Base-by-base conservation (phyloP, 345 rosid genomes). In the Dovyalis caffra region DNA sequence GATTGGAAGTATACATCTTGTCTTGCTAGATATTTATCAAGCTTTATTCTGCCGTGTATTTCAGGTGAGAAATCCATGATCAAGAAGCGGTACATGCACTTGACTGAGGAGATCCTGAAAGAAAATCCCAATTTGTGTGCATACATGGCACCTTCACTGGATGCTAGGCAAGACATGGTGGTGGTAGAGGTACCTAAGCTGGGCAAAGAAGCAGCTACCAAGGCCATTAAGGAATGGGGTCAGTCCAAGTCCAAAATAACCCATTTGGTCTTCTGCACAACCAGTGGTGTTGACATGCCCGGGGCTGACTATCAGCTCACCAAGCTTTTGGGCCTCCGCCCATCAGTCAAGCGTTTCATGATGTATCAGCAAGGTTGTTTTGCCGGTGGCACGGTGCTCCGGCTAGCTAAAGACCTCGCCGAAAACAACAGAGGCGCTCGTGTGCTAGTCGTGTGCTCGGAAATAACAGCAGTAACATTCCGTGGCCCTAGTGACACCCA, bases 281-380 rank as follows among this genome's bases (percentile, higher is more conserved):
- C 97, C 3, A 88, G 94, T 0, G 95, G 97, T 0, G 96, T 90
- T 0, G 97, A 92, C 88, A 92, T 92, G 97, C 95, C 97, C 18
- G 97, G 96, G 2, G 97, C 97, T 1, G 97, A 92, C 82, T 92
- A 90, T 86, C 95, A 90, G 80, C 93, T 92, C 73, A 90, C 95
- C 15, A 92, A 92, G 82, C 92, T 92, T 21, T 83, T 90, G 10
- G 96, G 97, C 8, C 94, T 92, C 10, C 86, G 91, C 8, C 90
- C 95, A 16, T 90, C 93, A 1, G 93, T 92, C 6, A 90, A 92
- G 78, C 90, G 92, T 47, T 76, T 87, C 72, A 89, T 92, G 95
- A 84, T 88, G 86, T 86, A 86, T 69, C 91, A 86, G 64, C 89
- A 86, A 62, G 89, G 97, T 10, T 92, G 97, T 77, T 92, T 80